Evolutionary conservation across 2,329 filamentous ascomycete species (phyloP).

Genomic region (Aquanectria penicillioides): DNA sequence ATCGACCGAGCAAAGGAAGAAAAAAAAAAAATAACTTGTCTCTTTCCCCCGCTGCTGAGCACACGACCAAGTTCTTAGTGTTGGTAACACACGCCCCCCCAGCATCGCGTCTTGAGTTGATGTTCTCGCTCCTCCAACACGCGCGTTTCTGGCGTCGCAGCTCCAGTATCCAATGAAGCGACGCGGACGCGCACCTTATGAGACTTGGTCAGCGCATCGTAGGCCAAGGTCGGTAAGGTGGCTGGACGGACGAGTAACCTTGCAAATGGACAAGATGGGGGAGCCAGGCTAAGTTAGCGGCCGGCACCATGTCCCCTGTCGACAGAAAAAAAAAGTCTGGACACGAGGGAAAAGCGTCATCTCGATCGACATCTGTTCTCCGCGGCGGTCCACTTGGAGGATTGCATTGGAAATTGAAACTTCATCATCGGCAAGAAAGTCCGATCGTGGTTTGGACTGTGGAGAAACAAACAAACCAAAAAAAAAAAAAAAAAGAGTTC

Average conservation of each 20-base stretch:
- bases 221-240: conserved; percentile 30
- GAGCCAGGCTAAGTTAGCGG: conserved; percentile 36
- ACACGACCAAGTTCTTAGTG: conserved; percentile 23
- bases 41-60: conserved; percentile 14
- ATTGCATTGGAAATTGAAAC: conserved; percentile 27
- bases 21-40: conserved; percentile 2
- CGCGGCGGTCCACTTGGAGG: conserved; percentile 26
- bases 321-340: conserved; percentile 31
- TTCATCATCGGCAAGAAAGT: conserved; percentile 8
- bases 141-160: conserved; percentile 38
- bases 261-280: conserved; percentile 25
- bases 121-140: conserved; percentile 31
- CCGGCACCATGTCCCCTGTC: conserved; percentile 29
- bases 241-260: conserved; percentile 37
- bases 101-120: conserved; percentile 19
- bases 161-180: conserved; percentile 30
- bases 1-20: too few species aligned
- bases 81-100: conserved; percentile 10
- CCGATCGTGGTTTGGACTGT: conserved; percentile 1
- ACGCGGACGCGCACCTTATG: conserved; percentile 35
- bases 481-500: too few species aligned
- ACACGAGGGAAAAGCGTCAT: conserved; percentile 20
- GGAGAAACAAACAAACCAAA: neutral
- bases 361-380: conserved; percentile 30
- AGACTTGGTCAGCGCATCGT: conserved; percentile 36